Percentiles rank a stretch among this genome's conserved stretches.
These are phyloP conservation scores for Mycotypha africana DNA, from an alignment of 371 early-diverging fungal genomes.

Conservation along the genomic window DNA sequence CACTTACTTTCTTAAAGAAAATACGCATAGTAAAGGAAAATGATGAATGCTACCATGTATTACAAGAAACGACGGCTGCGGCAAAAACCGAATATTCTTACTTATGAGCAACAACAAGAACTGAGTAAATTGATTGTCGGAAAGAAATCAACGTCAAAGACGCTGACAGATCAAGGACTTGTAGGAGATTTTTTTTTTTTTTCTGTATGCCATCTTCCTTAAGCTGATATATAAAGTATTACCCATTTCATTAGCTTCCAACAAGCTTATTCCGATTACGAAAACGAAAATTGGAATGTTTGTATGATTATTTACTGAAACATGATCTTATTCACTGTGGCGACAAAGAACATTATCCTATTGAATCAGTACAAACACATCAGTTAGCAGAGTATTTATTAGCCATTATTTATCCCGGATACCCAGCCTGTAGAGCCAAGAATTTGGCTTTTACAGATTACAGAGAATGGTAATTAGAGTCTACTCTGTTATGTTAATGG, in stretches of 20 bases:
- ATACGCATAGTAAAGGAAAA: too few species aligned
- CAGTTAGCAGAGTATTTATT: constrained; percentile 15
- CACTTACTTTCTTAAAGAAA: too few species aligned
- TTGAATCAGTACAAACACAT: constrained; percentile 13
- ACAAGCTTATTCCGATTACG: constrained; percentile 15
- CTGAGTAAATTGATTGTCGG: constrained; percentile 15
- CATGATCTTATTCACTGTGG: constrained; percentile 14
- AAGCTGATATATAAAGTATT: neutral
- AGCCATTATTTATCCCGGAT: constrained; percentile 18
- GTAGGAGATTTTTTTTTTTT: constrained; percentile 10
- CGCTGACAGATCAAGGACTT: constrained; percentile 10
- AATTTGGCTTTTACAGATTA: constrained; percentile 19
- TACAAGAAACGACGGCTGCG: constrained; percentile 8
- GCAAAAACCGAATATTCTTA: constrained; percentile 21
- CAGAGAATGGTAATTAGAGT: constrained; percentile 14
- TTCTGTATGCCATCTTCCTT: neutral
- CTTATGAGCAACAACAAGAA: constrained; percentile 13
- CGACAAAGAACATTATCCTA: constrained; percentile 9
- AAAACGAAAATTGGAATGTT: constrained; percentile 15
- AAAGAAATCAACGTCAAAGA: constrained; percentile 7
- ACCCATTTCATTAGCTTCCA: constrained; percentile 17
- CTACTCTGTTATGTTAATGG: too few species aligned
- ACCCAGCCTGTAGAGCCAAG: constrained; percentile 16
- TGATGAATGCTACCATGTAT: constrained; percentile 13
- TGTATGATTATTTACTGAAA: constrained; percentile 5